Base-by-base conservation (phyloP, 2,329 filamentous ascomycete genomes). In the Apiospora malaysiana region DNA sequence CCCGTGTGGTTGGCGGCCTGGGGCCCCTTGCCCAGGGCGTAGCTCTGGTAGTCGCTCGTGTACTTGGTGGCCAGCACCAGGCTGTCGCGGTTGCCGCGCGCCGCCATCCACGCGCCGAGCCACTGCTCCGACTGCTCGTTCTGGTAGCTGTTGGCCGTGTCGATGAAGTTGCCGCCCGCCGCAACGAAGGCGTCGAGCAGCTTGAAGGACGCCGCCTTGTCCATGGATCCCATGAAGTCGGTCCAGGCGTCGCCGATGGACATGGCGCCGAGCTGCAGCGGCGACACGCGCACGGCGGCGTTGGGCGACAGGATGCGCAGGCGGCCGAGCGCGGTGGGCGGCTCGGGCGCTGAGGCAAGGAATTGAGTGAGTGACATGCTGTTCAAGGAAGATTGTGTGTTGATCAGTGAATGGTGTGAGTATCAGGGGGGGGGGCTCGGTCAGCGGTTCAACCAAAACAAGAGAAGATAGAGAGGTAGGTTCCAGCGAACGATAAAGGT, bases 81-180 rank as follows among this genome's bases (percentile, higher is more conserved):
- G 66, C 83, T 79, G 75, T 90, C 87, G 0, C 90, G 84, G 74
- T 86, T 87, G 12, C 80, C 76, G n/a, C 84, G 83, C 2, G 75
- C 68, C 0, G 77, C 69, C 82, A 89, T 85, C 87, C 87, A 91
- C 73, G 90, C 87, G 23, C 89, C 89, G 23, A 91, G 76, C 84
- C 85, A 89, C 16, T 71, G 75, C 73, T 91, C 89, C 0, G 87
- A 90, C 75, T 91, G 80, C 69, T 87, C 88, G 71, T 85, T 75
- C 75, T 90, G 86, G 79, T 91, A 91, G 73, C 83, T 84, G 80
- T 86, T 88, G 74, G 87, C 80, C 0, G 89, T 92, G 78, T 93
- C 91, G 77, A 92, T 90, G 78, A 92, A 91, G 81, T 92, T 92
- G 18, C 91, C 90, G 4, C 90, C 90, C 0, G 85, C 81, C 21